Conservation (phyloP, 176 grass and related monocot species). For the Phragmites australis region DNA sequence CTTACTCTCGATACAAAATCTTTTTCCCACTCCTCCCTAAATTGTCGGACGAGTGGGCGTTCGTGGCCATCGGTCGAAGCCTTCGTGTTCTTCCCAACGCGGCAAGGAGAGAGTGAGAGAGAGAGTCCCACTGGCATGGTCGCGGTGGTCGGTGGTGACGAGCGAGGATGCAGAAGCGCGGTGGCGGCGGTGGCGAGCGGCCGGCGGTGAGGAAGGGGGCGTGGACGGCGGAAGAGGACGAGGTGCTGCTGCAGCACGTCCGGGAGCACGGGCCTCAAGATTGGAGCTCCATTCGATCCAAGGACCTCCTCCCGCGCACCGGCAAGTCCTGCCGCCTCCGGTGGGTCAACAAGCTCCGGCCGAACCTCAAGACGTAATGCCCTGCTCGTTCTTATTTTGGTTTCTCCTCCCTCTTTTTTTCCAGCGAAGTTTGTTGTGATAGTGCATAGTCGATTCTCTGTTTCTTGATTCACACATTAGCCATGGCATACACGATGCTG, state of each 20-base stretch:
- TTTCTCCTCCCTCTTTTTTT: background rate
- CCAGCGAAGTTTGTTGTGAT: background rate
- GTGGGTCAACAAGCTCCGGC: slow-evolving; percentile 66
- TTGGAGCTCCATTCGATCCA: slow-evolving; percentile 64
- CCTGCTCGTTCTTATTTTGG: background rate
- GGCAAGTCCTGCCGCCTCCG: slow-evolving; percentile 67
- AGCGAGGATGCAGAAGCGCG: slow-evolving; percentile 11
- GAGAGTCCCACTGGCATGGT: background rate
- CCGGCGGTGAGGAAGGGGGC: slow-evolving; percentile 54
- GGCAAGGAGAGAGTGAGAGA: background rate
- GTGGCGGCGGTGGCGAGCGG: background rate
- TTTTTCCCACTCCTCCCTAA: slow-evolving; percentile 24
- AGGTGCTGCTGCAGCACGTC: slow-evolving; percentile 56
- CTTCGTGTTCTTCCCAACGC: background rate
- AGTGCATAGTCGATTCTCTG: no score
- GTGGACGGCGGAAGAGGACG: slow-evolving; percentile 63
- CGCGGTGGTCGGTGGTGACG: no score
- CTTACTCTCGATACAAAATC: background rate
- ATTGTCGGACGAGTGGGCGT: slow-evolving; percentile 20
- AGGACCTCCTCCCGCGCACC: slow-evolving; percentile 42
- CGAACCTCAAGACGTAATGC: slow-evolving; percentile 46
- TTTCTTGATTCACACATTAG: no score
- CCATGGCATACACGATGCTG: background rate
- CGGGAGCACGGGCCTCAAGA: slow-evolving; percentile 26
- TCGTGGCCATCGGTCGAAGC: background rate